Conservation (phyloP, 257 asterid genomes). For the Thymus quinquecostatus region DNA sequence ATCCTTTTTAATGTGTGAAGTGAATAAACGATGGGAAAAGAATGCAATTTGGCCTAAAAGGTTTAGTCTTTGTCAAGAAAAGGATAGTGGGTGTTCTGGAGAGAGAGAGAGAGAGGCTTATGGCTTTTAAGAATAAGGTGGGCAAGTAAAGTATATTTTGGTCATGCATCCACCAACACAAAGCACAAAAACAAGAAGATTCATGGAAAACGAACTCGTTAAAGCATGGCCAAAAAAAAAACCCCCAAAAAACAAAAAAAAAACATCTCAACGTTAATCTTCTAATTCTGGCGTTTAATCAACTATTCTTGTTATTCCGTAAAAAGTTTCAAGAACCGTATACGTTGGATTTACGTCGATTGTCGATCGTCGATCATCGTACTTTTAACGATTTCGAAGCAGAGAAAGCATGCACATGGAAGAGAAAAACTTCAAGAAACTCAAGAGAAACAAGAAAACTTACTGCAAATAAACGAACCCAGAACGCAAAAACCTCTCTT, state of each 20-base stretch:
- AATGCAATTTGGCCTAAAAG: slow-evolving; percentile 29
- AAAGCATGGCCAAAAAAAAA: slow-evolving; percentile 14
- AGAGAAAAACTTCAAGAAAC: not conserved
- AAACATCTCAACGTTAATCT: slow-evolving; percentile 18
- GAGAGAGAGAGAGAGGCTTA: not conserved
- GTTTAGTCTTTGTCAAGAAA: slow-evolving; percentile 4
- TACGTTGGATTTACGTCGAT: not conserved
- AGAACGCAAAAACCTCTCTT: not conserved
- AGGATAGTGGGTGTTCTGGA: slow-evolving; percentile 12
- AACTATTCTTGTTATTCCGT: not conserved
- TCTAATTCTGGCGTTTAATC: not conserved
- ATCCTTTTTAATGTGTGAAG: slow-evolving; percentile 17
- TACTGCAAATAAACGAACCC: not conserved
- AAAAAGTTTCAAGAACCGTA: not conserved
- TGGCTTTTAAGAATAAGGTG: slow-evolving; percentile 26
- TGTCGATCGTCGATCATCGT: slow-evolving; percentile 5
- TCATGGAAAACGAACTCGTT: slow-evolving; percentile 16
- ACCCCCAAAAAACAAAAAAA: slow-evolving; percentile 3
- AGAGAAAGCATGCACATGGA: not conserved
- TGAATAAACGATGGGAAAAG: slow-evolving; percentile 20
- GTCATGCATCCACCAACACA: slow-evolving; percentile 33
- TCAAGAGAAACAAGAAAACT: slow-evolving; percentile 6
- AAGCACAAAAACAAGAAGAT: slow-evolving; percentile 1
- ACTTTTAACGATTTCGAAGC: not conserved
- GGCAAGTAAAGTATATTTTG: slow-evolving; percentile 18